A percentile compares a stretch with the other conserved stretches of the same genome.
Evolutionary conservation across 805 yeast genomes (phyloP).

Genomic region (Metschnikowia bowlesiae): DNA sequence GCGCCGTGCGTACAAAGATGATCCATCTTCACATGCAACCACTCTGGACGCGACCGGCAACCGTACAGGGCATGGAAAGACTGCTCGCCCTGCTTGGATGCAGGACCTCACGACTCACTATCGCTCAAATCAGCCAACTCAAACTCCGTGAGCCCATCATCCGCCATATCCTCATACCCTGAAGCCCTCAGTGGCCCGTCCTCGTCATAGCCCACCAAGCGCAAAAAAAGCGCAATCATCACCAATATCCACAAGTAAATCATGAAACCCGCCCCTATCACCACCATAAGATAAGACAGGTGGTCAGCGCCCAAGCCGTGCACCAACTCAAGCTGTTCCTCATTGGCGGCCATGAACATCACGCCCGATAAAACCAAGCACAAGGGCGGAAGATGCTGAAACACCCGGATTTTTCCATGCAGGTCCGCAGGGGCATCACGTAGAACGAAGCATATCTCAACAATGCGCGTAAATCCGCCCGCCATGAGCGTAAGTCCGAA

Average conservation of each 20-base stretch:
- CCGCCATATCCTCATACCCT: conserved; percentile 17
- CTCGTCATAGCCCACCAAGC: conserved; percentile 39
- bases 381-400: conserved; percentile 86
- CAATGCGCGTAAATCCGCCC: conserved; percentile 71
- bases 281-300: conserved; percentile 71
- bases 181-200: conserved; percentile 27
- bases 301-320: conserved; percentile 77
- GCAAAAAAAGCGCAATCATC: conserved; percentile 56
- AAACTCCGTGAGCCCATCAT: conserved; percentile 26
- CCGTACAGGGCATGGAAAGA: background rate
- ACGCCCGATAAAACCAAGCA: conserved; percentile 74
- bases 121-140: conserved; percentile 32
- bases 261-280: conserved; percentile 69
- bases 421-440: conserved; percentile 47
- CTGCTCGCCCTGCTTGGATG: background rate
- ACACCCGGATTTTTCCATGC: conserved; percentile 50
- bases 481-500: conserved; percentile 78
- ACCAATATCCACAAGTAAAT: conserved; percentile 62
- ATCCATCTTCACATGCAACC: background rate
- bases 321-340: conserved; percentile 75
- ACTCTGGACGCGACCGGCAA: too few species aligned
- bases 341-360: conserved; percentile 88
- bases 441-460: conserved; percentile 77
- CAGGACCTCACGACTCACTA: background rate
- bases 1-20: background rate